Evolutionary conservation across 352 stramenopile genomes (phyloP).

Genomic region (Albugo laibachii): DNA sequence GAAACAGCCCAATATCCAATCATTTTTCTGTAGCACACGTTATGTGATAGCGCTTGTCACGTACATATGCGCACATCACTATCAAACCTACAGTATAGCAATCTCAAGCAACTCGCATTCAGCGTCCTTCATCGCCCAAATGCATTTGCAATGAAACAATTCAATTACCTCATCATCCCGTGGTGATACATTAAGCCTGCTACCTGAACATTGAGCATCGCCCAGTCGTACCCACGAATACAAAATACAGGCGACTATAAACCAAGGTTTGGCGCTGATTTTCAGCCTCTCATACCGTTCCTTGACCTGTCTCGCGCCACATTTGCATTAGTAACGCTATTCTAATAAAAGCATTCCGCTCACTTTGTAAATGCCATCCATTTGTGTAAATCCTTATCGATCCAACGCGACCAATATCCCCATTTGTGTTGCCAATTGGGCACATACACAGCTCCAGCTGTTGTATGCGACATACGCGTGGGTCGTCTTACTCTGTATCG

Average conservation of each 20-base stretch:
- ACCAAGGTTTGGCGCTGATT: constrained; percentile 40
- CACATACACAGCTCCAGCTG: constrained; percentile 55
- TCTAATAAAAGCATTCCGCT: background rate
- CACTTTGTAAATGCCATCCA: too few relatives aligned
- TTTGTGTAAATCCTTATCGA: background rate
- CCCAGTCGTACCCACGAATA: constrained; percentile 70
- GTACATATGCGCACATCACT: background rate
- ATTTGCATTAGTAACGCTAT: constrained; percentile 9
- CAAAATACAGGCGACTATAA: constrained; percentile 60
- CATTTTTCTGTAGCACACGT: too few relatives aligned
- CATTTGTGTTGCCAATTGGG: constrained; percentile 42
- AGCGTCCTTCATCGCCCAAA: constrained; percentile 1
- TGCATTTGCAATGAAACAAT: constrained; percentile 1
- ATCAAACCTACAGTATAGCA: background rate
- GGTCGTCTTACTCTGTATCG: constrained; percentile 20
- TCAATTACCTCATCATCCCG: constrained; percentile 6
- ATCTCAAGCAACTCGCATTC: background rate
- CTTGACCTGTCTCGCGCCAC: constrained; percentile 80
- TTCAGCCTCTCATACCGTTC: constrained; percentile 14
- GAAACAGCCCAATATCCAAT: too few relatives aligned
- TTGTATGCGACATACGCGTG: constrained; percentile 27
- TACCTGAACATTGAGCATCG: constrained; percentile 58
- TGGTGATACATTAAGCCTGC: constrained; percentile 53
- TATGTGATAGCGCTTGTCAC: too few relatives aligned
- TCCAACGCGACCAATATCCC: background rate